Percentiles rank a stretch among this genome's conserved stretches.
These are phyloP conservation scores for Pleurotus citrinopileatus DNA, from an alignment of 768 basidiomycete species.

Conservation along the genomic window DNA sequence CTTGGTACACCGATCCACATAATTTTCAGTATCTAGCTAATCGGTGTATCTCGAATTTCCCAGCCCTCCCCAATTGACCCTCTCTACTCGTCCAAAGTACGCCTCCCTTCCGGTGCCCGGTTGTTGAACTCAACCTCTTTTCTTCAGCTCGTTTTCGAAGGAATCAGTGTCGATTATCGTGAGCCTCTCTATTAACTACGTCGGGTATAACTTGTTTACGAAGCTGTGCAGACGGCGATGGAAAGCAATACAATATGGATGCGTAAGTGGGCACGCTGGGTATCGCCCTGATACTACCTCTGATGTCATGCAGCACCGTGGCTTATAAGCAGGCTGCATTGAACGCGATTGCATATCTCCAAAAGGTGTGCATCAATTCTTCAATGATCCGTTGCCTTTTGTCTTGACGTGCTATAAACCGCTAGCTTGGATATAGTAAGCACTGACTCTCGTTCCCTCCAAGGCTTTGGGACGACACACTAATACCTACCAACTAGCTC, in stretches of 20 bases:
- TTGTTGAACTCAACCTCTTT: not conserved
- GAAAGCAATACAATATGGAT: conserved; percentile 77
- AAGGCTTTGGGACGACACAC: not conserved
- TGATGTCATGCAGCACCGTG: conserved; percentile 46
- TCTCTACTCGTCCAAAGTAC: conserved; percentile 64
- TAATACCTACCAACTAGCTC: conserved; percentile 39
- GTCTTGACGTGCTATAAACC: not conserved
- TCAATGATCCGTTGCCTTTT: not conserved
- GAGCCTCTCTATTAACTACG: conserved; percentile 19
- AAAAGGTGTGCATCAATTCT: conserved; percentile 42
- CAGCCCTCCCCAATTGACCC: conserved; percentile 77
- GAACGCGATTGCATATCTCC: conserved; percentile 71
- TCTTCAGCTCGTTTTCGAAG: conserved; percentile 65
- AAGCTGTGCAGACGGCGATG: conserved; percentile 53
- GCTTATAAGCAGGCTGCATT: conserved; percentile 81
- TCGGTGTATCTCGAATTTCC: not conserved
- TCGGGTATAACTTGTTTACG: not conserved
- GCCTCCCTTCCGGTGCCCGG: not conserved
- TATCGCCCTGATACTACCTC: not conserved
- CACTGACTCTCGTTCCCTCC: conserved; percentile 11
- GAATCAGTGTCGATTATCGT: conserved; percentile 72
- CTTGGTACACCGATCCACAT: conserved; percentile 36
- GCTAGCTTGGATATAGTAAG: conserved; percentile 72
- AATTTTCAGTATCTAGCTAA: not conserved
- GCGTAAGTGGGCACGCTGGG: conserved; percentile 57